Percentiles rank a stretch among this genome's conserved stretches.
Evolutionary conservation across 2,329 filamentous ascomycete species (phyloP).

Genomic region (Beauveria asiatica): DNA sequence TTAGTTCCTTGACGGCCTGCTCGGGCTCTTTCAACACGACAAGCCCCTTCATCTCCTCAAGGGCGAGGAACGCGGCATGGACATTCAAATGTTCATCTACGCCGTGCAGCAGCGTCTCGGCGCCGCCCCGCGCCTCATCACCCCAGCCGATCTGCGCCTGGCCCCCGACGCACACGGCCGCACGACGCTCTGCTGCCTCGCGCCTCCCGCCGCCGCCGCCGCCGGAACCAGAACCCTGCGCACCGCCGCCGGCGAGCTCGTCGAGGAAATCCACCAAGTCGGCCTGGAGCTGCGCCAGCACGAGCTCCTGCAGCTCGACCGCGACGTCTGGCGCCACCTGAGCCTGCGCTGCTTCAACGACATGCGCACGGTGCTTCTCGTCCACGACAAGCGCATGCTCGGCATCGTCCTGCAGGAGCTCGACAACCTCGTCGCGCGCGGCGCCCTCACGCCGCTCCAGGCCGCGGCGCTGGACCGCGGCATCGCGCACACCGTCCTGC

Average conservation of each 20-base stretch:
- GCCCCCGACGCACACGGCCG: slow-evolving; percentile 18
- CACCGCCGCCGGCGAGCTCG: slow-evolving; percentile 17
- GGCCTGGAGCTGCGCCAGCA: slow-evolving; percentile 31
- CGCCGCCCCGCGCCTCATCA: slow-evolving; percentile 25
- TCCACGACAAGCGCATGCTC: slow-evolving; percentile 36
- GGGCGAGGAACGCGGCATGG: slow-evolving; percentile 27
- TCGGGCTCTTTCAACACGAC: slow-evolving; percentile 21
- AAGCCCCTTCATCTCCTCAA: slow-evolving; percentile 29
- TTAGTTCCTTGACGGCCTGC: slow-evolving; percentile 25
- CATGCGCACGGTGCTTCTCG: slow-evolving; percentile 29
- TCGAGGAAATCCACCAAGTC: slow-evolving; percentile 28
- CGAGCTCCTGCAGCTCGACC: slow-evolving; percentile 24
- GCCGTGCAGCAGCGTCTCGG: slow-evolving; percentile 21
- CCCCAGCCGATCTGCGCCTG: slow-evolving; percentile 25
- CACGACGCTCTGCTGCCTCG: slow-evolving; percentile 22
- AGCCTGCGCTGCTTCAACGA: slow-evolving; percentile 32
- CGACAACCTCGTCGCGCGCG: slow-evolving; percentile 16
- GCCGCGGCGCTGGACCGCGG: slow-evolving; percentile 19
- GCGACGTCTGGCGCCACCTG: slow-evolving; percentile 26
- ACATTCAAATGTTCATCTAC: slow-evolving; percentile 31
- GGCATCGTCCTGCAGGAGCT: slow-evolving; percentile 30
- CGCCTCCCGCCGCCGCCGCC: background rate
- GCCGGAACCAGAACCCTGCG: slow-evolving; percentile 3
- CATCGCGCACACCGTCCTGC: slow-evolving; percentile 27
- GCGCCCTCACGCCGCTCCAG: slow-evolving; percentile 21